These are phyloP conservation scores for Deinandra increscens DNA, from an alignment of 129 eudicot genomes.

Conservation along the genomic window DNA sequence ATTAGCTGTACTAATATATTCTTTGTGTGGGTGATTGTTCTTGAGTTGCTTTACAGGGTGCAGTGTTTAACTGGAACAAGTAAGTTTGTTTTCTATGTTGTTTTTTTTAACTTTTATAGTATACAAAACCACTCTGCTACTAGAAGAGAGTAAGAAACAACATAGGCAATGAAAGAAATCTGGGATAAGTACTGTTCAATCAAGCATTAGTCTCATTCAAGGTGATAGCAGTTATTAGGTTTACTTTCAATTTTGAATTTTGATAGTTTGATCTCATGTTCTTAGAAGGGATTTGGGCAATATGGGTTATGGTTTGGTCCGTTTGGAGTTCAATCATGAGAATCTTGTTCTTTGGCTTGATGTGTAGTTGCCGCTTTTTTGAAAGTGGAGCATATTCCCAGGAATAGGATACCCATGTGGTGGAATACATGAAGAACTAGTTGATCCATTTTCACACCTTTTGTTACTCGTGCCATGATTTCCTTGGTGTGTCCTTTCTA, in stretches of 20 bases:
- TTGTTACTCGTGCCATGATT: not conserved
- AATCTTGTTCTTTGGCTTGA: conserved; percentile 7
- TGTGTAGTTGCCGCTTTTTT: not conserved
- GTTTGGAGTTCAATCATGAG: not conserved
- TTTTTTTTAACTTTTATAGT: not conserved
- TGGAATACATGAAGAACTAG: not conserved
- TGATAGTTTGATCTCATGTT: not conserved
- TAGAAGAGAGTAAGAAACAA: too few species aligned
- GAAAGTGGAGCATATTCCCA: not conserved
- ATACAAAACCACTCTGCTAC: not conserved
- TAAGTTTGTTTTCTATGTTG: not conserved
- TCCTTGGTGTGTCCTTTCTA: not conserved
- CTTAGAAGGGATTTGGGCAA: not conserved
- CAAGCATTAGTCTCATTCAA: not conserved
- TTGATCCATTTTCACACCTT: not conserved
- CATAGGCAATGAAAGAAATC: not conserved
- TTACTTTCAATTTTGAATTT: not conserved
- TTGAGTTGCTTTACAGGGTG: not conserved
- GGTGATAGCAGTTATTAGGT: not conserved
- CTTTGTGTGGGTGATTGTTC: conserved; percentile 1
- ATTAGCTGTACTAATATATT: conserved; percentile 2
- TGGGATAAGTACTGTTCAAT: not conserved
- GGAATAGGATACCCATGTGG: conserved; percentile 13
- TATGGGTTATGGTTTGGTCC: not conserved
- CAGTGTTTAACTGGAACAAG: not conserved